Evolutionary conservation across 441 rosid species (phyloP), one percentile per base, ranked within the genome.

Genomic region (Pelargonium citronellum): DNA sequence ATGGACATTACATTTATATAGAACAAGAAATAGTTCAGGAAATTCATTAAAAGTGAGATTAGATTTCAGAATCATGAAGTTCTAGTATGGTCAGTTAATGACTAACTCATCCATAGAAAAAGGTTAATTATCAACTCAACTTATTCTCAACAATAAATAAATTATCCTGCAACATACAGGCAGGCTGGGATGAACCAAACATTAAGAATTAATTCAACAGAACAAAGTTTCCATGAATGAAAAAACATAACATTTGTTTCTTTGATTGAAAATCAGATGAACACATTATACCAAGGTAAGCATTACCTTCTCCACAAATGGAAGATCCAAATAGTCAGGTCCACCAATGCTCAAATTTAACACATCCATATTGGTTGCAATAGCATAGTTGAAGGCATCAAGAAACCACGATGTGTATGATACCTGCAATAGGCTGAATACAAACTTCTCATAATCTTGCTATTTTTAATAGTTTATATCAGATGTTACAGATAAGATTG

Each of bases 391-490:
- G 79, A 95, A 95, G 58, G 99, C 97, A 74, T 95, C 99, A 81
- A 95, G 99, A 79, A 92, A 92, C 99, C 99, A 95, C 51, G 98
- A 95, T 17, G 98, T 92, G 79, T 92, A 95, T 41, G 99, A 95
- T 83, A 95, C 97, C 99, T 95, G 97, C 95, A 95, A 81, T 81
- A 82, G 84, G 96, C 99, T 95, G 95, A 89, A 91, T 75, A 86
- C 78, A 79, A 83, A 87, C 77, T 86, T 88, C 82, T 92, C 93
- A 90, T 83, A 87, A 86, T 83, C 84, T 81, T 70, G 83, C 73
- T 78, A 83, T 78, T 80, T 55, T 60, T 49, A 53, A 69, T 68
- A 34, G 69, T 70, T 65, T 49, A 63, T 69, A 69, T 24, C 61
- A 64, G 51, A 67, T 53, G 16, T 44, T 27, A 44, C 0, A 67